Conservation (phyloP, 2,329 filamentous ascomycete genomes). For the Colletotrichum truncatum region DNA sequence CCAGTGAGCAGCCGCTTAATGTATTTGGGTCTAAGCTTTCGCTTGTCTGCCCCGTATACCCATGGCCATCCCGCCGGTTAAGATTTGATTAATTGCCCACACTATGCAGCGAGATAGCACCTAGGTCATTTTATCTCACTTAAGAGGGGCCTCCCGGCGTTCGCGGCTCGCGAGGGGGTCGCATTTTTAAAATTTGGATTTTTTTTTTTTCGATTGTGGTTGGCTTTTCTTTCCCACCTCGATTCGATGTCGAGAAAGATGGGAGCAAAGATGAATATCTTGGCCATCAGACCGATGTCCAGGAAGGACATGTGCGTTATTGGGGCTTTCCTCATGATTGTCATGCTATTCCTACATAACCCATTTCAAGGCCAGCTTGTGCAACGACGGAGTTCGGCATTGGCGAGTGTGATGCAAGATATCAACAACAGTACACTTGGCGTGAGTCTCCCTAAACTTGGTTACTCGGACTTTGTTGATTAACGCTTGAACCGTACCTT, state of each 20-base stretch:
- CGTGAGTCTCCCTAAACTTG: neutral
- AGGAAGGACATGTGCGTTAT: conserved; percentile 7
- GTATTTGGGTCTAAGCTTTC: neutral
- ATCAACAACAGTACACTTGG: conserved; percentile 22
- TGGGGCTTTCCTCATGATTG: neutral
- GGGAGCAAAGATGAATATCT: conserved; percentile 3
- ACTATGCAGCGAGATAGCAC: neutral
- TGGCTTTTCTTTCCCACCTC: neutral
- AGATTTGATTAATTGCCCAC: conserved; percentile 3
- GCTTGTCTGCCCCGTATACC: no score
- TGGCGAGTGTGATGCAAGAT: neutral
- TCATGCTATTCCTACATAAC: neutral
- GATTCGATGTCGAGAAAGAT: neutral
- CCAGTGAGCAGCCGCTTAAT: no score
- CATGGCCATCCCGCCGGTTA: neutral
- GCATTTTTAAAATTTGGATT: neutral
- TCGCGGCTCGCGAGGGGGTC: neutral
- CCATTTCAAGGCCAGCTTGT: conserved; percentile 10
- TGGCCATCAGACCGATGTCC: conserved; percentile 9
- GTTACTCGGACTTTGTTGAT: neutral
- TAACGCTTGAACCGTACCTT: neutral
- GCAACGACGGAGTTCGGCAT: neutral
- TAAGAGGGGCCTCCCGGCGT: neutral
- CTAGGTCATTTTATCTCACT: neutral
- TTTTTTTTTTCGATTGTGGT: neutral